These are phyloP conservation scores for Globisporangium perplexum DNA, from an alignment of 352 stramenopile species.

Conservation along the genomic window DNA sequence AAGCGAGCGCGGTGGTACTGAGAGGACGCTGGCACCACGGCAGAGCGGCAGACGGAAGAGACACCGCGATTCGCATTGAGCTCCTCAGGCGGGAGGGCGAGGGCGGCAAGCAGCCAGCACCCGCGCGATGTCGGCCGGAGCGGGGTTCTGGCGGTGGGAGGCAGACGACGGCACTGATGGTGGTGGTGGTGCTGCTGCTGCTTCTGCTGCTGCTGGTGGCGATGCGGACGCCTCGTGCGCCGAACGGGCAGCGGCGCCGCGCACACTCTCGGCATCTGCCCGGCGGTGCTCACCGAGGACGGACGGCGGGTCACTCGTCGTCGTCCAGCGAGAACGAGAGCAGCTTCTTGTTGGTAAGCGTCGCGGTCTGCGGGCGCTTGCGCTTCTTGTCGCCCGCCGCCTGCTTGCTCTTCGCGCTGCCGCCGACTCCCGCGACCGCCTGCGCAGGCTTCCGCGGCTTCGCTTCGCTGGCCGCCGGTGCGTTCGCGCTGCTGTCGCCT, in stretches of 20 bases:
- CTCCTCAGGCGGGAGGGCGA: background rate
- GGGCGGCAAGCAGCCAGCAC: no score
- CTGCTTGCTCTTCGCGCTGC: background rate
- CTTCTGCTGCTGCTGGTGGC: no score
- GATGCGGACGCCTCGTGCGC: no score
- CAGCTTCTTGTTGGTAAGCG: conserved; percentile 71
- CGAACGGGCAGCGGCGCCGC: no score
- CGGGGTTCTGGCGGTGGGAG: no score
- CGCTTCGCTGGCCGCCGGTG: conserved; percentile 3
- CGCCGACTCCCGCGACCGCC: conserved; percentile 23
- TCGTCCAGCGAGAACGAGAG: conserved; percentile 83
- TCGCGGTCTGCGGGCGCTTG: conserved; percentile 46
- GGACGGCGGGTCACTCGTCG: conserved; percentile 26
- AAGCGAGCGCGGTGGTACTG: conserved; percentile 23
- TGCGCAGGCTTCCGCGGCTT: conserved; percentile 30
- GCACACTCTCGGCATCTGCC: no score
- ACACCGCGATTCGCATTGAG: background rate
- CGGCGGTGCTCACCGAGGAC: no score
- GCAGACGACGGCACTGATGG: no score
- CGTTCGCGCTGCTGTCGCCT: conserved; percentile 18
- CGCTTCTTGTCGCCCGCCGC: conserved; percentile 31
- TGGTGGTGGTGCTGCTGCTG: no score
- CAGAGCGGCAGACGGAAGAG: background rate
- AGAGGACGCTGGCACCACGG: no score
- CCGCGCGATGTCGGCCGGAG: no score